Conservation (phyloP, 176 grass and related monocot genomes). For the Thinopyrum elongatum region DNA sequence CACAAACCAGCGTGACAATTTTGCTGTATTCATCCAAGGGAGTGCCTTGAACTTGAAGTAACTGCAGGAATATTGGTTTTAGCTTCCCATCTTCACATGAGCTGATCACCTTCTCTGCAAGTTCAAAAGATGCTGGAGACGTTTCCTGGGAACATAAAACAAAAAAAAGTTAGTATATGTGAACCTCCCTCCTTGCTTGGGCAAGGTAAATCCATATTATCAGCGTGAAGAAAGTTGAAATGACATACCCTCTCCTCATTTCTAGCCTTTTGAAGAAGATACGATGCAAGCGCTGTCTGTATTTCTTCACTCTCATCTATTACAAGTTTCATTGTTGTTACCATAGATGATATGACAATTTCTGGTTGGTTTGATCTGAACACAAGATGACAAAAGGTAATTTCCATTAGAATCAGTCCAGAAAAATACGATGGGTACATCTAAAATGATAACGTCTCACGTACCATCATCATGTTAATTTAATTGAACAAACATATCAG, state of each 20-base stretch:
- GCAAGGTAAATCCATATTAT: slow-evolving; percentile 7
- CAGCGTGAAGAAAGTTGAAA: slow-evolving; percentile 3
- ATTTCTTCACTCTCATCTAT: slow-evolving; percentile 94
- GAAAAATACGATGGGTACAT: not conserved
- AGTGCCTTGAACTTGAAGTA: slow-evolving; percentile 49
- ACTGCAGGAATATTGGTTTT: slow-evolving; percentile 56
- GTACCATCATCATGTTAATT: not conserved
- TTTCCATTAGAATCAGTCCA: not conserved
- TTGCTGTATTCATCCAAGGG: slow-evolving; percentile 53
- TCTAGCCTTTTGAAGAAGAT: slow-evolving; percentile 67
- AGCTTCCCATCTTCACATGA: slow-evolving; percentile 64
- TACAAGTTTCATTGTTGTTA: slow-evolving; percentile 83
- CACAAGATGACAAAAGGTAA: not conserved
- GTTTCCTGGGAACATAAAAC: slow-evolving; percentile 54
- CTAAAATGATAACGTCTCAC: not conserved
- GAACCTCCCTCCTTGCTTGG: not conserved
- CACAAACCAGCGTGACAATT: slow-evolving; percentile 59
- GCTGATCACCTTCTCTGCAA: slow-evolving; percentile 80
- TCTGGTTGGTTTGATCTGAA: slow-evolving; percentile 68
- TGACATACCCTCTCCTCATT: slow-evolving; percentile 53
- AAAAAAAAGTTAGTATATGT: slow-evolving; percentile 14
- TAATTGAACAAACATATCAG: not conserved
- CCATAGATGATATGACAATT: slow-evolving; percentile 64
- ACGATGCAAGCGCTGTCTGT: slow-evolving; percentile 46
- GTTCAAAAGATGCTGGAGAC: slow-evolving; percentile 50